A percentile compares a stretch with the other conserved stretches of the same genome.
These are phyloP conservation scores for Dothideomycetes sp. DNA, from an alignment of 2,329 filamentous ascomycete genomes.

Conservation along the genomic window DNA sequence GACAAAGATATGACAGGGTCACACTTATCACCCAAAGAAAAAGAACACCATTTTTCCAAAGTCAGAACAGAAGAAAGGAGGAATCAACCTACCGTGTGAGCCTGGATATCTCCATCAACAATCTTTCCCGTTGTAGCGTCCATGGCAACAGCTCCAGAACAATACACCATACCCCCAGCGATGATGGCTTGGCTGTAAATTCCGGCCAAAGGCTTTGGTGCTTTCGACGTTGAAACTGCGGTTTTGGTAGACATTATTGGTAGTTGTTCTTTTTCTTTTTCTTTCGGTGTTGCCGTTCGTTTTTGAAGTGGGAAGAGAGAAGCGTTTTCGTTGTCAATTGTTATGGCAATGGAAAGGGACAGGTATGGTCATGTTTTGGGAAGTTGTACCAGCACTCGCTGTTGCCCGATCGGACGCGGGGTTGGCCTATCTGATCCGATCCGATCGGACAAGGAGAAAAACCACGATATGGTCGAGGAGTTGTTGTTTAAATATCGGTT, in stretches of 20 bases:
- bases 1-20: too few species aligned
- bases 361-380: too few species aligned
- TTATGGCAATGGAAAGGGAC: too few species aligned
- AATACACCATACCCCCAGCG: conserved; percentile 59
- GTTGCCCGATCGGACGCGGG: too few species aligned
- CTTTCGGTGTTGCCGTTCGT: neutral
- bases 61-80: too few species aligned
- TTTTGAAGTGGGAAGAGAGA: neutral
- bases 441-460: too few species aligned
- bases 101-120: conserved; percentile 48
- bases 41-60: neutral
- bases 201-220: conserved; percentile 16
- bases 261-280: neutral
- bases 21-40: too few species aligned
- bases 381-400: too few species aligned
- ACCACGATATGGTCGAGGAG: too few species aligned
- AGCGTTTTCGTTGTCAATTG: neutral
- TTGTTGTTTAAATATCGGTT: too few species aligned
- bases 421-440: too few species aligned
- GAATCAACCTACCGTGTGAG: conserved; percentile 38
- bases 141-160: conserved; percentile 54
- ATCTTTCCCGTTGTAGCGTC: conserved; percentile 47
- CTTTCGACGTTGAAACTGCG: conserved; percentile 12
- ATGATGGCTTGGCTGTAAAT: conserved; percentile 28
- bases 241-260: conserved; percentile 13